Evolutionary conservation across 2,329 filamentous ascomycete genomes (phyloP).

Genomic region (Chaetomiaceae sp.): DNA sequence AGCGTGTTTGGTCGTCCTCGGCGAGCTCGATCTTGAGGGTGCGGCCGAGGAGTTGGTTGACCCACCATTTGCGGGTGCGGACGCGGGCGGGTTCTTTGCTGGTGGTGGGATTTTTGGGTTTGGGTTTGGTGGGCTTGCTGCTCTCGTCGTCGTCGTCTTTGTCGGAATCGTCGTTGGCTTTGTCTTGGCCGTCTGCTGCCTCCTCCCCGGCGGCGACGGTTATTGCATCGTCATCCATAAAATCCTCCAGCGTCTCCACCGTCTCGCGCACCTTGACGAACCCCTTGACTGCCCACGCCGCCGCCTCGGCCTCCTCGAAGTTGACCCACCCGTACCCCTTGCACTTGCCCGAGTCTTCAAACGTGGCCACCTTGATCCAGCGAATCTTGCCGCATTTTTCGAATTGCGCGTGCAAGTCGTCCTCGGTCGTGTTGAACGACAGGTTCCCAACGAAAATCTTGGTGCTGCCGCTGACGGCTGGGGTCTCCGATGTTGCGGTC

Average conservation of each 20-base stretch:
- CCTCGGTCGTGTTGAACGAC: slow-evolving; percentile 74
- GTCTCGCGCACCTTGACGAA: slow-evolving; percentile 69
- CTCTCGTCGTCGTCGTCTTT: slow-evolving; percentile 20
- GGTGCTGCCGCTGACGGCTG: slow-evolving; percentile 43
- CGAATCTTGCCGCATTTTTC: slow-evolving; percentile 77
- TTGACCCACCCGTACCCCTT: slow-evolving; percentile 96
- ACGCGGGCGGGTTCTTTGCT: slow-evolving; percentile 44
- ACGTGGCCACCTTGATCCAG: slow-evolving; percentile 85
- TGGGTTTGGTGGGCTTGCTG: slow-evolving; percentile 22
- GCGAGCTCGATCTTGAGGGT: slow-evolving; percentile 86
- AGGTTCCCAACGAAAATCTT: slow-evolving; percentile 93
- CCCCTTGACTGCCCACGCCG: slow-evolving; percentile 72
- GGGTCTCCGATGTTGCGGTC: slow-evolving; percentile 32
- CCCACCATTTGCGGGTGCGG: slow-evolving; percentile 70
- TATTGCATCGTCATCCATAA: slow-evolving; percentile 51
- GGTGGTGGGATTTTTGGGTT: slow-evolving; percentile 33
- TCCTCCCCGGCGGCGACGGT: slow-evolving; percentile 35
- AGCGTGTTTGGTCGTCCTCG: slow-evolving; percentile 81
- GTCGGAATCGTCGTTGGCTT: slow-evolving; percentile 29
- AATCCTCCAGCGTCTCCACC: slow-evolving; percentile 59
- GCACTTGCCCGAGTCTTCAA: slow-evolving; percentile 95
- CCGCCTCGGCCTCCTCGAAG: slow-evolving; percentile 74
- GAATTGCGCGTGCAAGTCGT: slow-evolving; percentile 77
- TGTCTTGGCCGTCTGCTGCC: slow-evolving; percentile 36
- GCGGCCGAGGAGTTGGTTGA: slow-evolving; percentile 77